A percentile compares a stretch with the other conserved stretches of the same genome.
Conservation (phyloP, 306 rosid genomes). For the Glycine tomentella region DNA sequence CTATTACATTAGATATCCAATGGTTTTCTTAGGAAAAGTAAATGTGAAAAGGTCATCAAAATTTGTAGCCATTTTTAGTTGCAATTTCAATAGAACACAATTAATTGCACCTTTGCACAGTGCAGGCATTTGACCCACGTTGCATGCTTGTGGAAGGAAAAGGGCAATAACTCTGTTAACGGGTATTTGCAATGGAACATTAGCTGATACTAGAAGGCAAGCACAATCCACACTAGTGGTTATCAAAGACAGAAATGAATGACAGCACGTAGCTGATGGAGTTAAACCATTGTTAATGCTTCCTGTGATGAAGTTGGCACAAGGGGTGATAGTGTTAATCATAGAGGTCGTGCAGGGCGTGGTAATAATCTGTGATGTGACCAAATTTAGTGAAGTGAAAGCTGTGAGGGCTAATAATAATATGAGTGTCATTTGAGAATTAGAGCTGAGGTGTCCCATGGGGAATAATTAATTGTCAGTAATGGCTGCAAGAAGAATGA, state of each 20-base stretch:
- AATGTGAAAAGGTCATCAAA: no score
- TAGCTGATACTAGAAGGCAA: slow-evolving; percentile 72
- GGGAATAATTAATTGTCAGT: background rate
- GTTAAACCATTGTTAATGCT: slow-evolving; percentile 61
- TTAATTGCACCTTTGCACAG: slow-evolving; percentile 66
- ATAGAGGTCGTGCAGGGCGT: slow-evolving; percentile 71
- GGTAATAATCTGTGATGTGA: slow-evolving; percentile 41
- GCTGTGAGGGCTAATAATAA: slow-evolving; percentile 39
- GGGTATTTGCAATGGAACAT: slow-evolving; percentile 68
- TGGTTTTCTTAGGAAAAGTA: no score
- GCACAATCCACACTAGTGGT: slow-evolving; percentile 58
- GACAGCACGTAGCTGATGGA: slow-evolving; percentile 63
- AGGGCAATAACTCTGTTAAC: slow-evolving; percentile 54
- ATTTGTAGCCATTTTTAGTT: no score
- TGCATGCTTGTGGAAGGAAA: slow-evolving; percentile 65
- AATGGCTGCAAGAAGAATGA: background rate
- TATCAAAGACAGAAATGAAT: slow-evolving; percentile 53
- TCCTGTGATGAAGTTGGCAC: slow-evolving; percentile 73
- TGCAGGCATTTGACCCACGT: slow-evolving; percentile 38
- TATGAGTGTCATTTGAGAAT: slow-evolving; percentile 41
- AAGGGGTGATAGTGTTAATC: slow-evolving; percentile 70
- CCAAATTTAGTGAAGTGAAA: slow-evolving; percentile 20
- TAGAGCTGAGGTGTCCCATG: slow-evolving; percentile 21
- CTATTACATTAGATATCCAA: background rate
- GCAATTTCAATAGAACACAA: no score